These are phyloP conservation scores for Solanum infundibuliforme DNA, from an alignment of 257 asterid species.

Conservation along the genomic window DNA sequence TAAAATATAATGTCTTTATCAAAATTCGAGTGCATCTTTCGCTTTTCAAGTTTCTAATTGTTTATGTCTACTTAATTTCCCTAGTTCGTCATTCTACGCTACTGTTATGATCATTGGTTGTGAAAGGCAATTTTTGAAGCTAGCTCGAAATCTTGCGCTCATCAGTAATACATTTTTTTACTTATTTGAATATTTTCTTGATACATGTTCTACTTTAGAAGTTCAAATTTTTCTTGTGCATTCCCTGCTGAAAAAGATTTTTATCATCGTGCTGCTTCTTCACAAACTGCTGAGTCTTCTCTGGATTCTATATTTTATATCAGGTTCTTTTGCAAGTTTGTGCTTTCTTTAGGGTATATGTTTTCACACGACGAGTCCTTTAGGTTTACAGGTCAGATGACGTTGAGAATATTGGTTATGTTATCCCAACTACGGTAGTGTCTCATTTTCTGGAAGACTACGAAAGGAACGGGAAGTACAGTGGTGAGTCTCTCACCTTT, in stretches of 20 bases:
- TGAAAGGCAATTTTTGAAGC: background rate
- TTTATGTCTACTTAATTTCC: background rate
- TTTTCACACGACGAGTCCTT: constrained; percentile 36
- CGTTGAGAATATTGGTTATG: constrained; percentile 89
- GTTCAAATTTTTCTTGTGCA: background rate
- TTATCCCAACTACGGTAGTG: constrained; percentile 86
- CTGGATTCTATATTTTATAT: background rate
- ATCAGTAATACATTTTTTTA: background rate
- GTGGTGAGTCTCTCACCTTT: constrained; percentile 41
- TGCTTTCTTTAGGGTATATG: constrained; percentile 3
- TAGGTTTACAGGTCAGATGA: constrained; percentile 99
- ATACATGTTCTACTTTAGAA: background rate
- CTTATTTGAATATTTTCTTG: background rate
- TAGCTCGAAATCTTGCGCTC: background rate
- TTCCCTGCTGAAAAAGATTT: background rate
- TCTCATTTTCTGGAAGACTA: constrained; percentile 98
- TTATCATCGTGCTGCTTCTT: background rate
- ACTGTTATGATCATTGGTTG: background rate
- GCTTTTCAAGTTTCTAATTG: background rate
- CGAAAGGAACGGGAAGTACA: constrained; percentile 79
- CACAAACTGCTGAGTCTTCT: background rate
- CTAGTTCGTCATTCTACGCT: background rate
- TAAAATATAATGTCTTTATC: background rate
- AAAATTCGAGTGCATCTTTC: background rate
- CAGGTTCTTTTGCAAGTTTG: background rate